These are phyloP conservation scores for Populus euphratica DNA, from an alignment of 345 rosid genomes.

Conservation along the genomic window DNA sequence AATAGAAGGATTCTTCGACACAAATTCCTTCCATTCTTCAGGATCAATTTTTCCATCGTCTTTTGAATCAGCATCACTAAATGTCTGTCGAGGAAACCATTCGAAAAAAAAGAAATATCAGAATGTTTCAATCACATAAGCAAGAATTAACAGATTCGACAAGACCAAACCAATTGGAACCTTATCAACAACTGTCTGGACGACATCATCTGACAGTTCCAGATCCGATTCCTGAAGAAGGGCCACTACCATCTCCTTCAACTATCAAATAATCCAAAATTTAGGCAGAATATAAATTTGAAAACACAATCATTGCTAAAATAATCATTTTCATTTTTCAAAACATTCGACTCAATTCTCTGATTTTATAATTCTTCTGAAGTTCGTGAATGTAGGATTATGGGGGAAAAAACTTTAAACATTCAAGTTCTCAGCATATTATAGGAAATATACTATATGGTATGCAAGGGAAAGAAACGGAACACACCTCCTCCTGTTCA, in stretches of 20 bases:
- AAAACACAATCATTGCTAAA: too few species aligned
- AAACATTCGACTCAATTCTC: not conserved
- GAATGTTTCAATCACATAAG: not conserved
- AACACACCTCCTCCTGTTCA: slow-evolving; percentile 74
- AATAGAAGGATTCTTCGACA: slow-evolving; percentile 63
- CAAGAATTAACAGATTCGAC: not conserved
- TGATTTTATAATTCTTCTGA: not conserved
- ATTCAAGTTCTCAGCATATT: not conserved
- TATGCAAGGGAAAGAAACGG: not conserved
- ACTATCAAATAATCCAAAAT: slow-evolving; percentile 34
- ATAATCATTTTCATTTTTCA: not conserved
- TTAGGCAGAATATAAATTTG: not conserved
- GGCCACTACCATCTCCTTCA: slow-evolving; percentile 87
- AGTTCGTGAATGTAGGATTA: not conserved
- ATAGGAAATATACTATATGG: not conserved
- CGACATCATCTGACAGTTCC: slow-evolving; percentile 53
- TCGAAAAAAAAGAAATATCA: not conserved
- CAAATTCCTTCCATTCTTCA: slow-evolving; percentile 86
- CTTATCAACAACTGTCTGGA: slow-evolving; percentile 72
- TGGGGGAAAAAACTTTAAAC: not conserved
- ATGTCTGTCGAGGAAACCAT: slow-evolving; percentile 42
- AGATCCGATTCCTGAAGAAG: slow-evolving; percentile 85
- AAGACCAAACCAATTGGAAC: slow-evolving; percentile 25
- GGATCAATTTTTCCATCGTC: slow-evolving; percentile 74
- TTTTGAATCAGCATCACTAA: slow-evolving; percentile 57